phyloP scores from a whole-genome alignment of 208 protist species.

The Trypanosomatidae sp. region DNA sequence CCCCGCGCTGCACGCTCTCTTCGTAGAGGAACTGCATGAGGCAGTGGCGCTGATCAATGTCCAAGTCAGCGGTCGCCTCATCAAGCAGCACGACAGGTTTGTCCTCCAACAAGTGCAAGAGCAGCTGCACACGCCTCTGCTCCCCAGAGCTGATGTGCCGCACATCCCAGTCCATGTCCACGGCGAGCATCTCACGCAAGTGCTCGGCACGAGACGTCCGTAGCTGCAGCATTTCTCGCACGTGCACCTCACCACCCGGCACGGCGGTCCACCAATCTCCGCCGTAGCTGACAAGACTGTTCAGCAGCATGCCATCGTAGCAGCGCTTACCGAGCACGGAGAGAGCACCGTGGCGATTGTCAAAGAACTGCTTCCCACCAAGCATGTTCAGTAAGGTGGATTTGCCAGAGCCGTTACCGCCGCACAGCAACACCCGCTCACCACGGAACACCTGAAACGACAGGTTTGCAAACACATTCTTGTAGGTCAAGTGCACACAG shows the following conservation, averaged over 20 bases:
- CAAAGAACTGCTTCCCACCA: slow-evolving; percentile 84
- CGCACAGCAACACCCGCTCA: slow-evolving; percentile 87
- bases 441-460: slow-evolving; percentile 56
- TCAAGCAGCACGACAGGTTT: slow-evolving; percentile 82
- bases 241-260: slow-evolving; percentile 73
- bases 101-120: slow-evolving; percentile 63
- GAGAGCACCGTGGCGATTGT: slow-evolving; percentile 45
- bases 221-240: slow-evolving; percentile 61
- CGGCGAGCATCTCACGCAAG: slow-evolving; percentile 60
- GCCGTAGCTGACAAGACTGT: slow-evolving; percentile 55
- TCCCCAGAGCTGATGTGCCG: slow-evolving; percentile 82
- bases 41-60: slow-evolving; percentile 82
- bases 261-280: slow-evolving; percentile 78
- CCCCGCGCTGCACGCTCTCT: slow-evolving; percentile 75
- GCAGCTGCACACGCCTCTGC: slow-evolving; percentile 88
- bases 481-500: slow-evolving; percentile 57
- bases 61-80: slow-evolving; percentile 92
- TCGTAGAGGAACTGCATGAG: slow-evolving; percentile 83
- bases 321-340: slow-evolving; percentile 60
- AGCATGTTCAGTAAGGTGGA: slow-evolving; percentile 94
- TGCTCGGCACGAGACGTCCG: slow-evolving; percentile 44
- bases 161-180: slow-evolving; percentile 86
- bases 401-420: slow-evolving; percentile 95
- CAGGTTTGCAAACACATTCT: slow-evolving; percentile 60
- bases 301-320: slow-evolving; percentile 86